phyloP scores from a whole-genome alignment of 2,329 filamentous ascomycete species.

The Alternaria sp. region DNA sequence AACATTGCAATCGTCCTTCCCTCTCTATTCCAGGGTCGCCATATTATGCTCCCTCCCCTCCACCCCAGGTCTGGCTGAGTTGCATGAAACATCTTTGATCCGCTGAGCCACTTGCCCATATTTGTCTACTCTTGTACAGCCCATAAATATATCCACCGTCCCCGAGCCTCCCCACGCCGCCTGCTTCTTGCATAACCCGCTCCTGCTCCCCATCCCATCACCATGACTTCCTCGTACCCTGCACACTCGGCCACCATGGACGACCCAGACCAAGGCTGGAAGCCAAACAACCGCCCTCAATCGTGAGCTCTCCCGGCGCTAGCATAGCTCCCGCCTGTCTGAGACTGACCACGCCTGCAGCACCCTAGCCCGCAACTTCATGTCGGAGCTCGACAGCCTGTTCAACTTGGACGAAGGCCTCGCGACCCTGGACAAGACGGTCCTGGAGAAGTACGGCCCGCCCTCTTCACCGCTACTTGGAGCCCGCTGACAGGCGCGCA shows the following conservation, averaged over 20 bases:
- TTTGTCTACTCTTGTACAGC: slow-evolving; percentile 9
- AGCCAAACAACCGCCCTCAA: slow-evolving; percentile 80
- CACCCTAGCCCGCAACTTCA: slow-evolving; percentile 87
- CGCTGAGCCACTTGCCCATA: slow-evolving; percentile 17
- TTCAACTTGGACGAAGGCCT: slow-evolving; percentile 86
- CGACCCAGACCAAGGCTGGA: slow-evolving; percentile 75
- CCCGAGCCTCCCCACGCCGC: slow-evolving; percentile 12
- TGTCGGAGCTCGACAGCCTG: slow-evolving; percentile 82
- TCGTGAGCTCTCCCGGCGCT: slow-evolving; percentile 66
- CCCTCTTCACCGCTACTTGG: not conserved
- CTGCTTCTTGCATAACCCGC: slow-evolving; percentile 3
- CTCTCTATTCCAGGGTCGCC: slow-evolving; percentile 24
- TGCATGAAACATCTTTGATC: slow-evolving; percentile 37
- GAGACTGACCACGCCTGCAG: slow-evolving; percentile 57
- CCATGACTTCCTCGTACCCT: slow-evolving; percentile 18
- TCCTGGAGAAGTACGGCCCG: slow-evolving; percentile 80
- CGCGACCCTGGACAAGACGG: slow-evolving; percentile 73
- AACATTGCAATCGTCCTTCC: slow-evolving; percentile 26
- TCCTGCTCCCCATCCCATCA: slow-evolving; percentile 10
- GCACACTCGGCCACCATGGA: slow-evolving; percentile 33
- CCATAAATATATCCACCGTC: slow-evolving; percentile 16
- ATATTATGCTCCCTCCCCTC: slow-evolving; percentile 36
- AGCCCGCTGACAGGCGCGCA: slow-evolving; percentile 49
- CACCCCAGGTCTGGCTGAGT: slow-evolving; percentile 18
- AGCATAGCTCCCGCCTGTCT: slow-evolving; percentile 23